phyloP scores from a whole-genome alignment of 495 filamentous ascomycete species.

The Penicillium diatomitis region DNA sequence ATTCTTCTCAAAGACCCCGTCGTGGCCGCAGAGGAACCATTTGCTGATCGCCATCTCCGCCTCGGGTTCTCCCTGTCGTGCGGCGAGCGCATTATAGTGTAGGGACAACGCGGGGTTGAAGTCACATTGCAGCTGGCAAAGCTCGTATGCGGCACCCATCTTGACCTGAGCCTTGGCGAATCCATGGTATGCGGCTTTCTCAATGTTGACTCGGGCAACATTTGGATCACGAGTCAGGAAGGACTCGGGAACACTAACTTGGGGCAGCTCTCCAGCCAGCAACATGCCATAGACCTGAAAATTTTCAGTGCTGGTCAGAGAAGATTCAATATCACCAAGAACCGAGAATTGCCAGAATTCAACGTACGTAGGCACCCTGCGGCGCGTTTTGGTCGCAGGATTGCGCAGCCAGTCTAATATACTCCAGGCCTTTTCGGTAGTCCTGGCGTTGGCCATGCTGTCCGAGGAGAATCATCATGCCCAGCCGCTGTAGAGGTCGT shows the following conservation, averaged over 20 bases:
- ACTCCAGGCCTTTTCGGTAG: slow-evolving; percentile 63
- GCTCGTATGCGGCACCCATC: slow-evolving; percentile 93
- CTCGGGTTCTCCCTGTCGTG: slow-evolving; percentile 79
- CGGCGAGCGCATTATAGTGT: slow-evolving; percentile 91
- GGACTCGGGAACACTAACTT: slow-evolving; percentile 69
- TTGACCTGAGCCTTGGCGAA: slow-evolving; percentile 97
- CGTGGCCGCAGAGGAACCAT: slow-evolving; percentile 95
- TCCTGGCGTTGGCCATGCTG: slow-evolving; percentile 86
- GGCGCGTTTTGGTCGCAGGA: slow-evolving; percentile 95
- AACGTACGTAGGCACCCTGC: slow-evolving; percentile 78
- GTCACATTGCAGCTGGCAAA: slow-evolving; percentile 87
- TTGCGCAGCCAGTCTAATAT: slow-evolving; percentile 74
- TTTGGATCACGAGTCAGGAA: slow-evolving; percentile 66
- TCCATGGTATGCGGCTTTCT: slow-evolving; percentile 92
- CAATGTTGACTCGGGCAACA: slow-evolving; percentile 76
- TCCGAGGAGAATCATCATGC: slow-evolving; percentile 94
- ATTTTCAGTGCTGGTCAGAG: background rate
- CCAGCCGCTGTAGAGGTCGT: slow-evolving; percentile 51
- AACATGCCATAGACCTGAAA: slow-evolving; percentile 87
- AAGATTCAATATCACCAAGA: background rate
- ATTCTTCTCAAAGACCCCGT: slow-evolving; percentile 86
- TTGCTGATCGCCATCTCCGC: slow-evolving; percentile 96
- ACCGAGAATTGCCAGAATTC: background rate
- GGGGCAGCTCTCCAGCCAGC: slow-evolving; percentile 77
- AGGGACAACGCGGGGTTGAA: slow-evolving; percentile 87